Evolutionary conservation across 2,329 filamentous ascomycete genomes (phyloP).

Genomic region (Aureobasidium sp.): DNA sequence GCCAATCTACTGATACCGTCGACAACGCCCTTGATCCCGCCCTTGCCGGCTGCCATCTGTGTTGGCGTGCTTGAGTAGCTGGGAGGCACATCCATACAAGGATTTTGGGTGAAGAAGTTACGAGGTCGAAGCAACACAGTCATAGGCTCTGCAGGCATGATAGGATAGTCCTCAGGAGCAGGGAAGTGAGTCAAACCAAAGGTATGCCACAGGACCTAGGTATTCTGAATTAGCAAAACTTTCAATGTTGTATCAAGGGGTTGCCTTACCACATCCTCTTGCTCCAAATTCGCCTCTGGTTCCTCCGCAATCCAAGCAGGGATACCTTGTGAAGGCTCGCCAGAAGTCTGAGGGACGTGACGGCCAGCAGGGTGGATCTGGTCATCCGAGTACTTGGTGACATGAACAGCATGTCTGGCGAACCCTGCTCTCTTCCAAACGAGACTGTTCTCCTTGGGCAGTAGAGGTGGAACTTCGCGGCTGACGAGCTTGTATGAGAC

Average conservation of each 20-base stretch:
- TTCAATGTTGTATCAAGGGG: background rate
- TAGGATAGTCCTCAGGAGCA: constrained; percentile 78
- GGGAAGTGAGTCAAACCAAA: constrained; percentile 90
- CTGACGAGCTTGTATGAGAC: constrained; percentile 84
- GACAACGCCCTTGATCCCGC: constrained; percentile 32
- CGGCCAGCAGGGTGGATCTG: constrained; percentile 79
- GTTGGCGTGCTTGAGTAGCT: constrained; percentile 66
- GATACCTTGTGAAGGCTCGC: constrained; percentile 64
- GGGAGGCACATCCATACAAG: constrained; percentile 71
- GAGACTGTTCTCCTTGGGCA: constrained; percentile 72
- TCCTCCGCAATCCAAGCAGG: constrained; percentile 67
- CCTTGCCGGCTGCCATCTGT: constrained; percentile 42
- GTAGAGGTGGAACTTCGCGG: constrained; percentile 66
- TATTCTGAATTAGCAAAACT: background rate
- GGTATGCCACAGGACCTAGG: constrained; percentile 66
- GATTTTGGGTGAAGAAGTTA: constrained; percentile 76
- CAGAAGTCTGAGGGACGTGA: constrained; percentile 81
- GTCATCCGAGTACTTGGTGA: constrained; percentile 76
- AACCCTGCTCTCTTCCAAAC: constrained; percentile 90
- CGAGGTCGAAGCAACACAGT: constrained; percentile 67
- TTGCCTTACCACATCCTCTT: constrained; percentile 60
- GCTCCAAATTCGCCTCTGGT: constrained; percentile 50
- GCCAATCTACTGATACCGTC: constrained; percentile 44
- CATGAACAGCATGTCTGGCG: constrained; percentile 76
- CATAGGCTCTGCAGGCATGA: constrained; percentile 75